Conservation (phyloP, 2,329 filamentous ascomycete genomes). For the Helicocarpus griseus region DNA sequence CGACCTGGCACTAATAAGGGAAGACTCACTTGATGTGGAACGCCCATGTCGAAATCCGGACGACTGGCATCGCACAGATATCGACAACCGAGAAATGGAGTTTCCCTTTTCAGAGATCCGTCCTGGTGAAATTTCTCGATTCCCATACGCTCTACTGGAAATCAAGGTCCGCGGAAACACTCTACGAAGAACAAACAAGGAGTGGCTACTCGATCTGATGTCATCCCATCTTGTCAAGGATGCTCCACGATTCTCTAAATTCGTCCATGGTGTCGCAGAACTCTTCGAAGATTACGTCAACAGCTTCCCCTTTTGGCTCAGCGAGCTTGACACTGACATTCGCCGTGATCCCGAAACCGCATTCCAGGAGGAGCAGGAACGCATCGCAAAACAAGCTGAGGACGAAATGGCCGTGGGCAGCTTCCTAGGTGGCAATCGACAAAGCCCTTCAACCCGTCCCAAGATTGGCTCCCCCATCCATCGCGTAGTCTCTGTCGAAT, state of each 20-base stretch:
- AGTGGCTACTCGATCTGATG: conserved; percentile 90
- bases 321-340: conserved; percentile 85
- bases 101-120: conserved; percentile 83
- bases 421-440: conserved; percentile 58
- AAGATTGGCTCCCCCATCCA: conserved; percentile 27
- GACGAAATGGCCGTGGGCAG: conserved; percentile 86
- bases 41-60: conserved; percentile 82
- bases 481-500: conserved; percentile 18
- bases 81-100: conserved; percentile 71
- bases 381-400: conserved; percentile 68
- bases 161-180: conserved; percentile 62
- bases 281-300: conserved; percentile 96
- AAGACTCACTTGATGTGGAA: conserved; percentile 63
- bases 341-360: conserved; percentile 82
- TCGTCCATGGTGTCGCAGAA: conserved; percentile 82
- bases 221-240: conserved; percentile 84
- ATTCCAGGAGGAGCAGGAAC: conserved; percentile 84
- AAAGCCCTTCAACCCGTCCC: conserved; percentile 21
- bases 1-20: conserved; percentile 74
- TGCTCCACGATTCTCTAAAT: conserved; percentile 88
- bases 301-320: conserved; percentile 90
- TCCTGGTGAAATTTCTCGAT: conserved; percentile 81
- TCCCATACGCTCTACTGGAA: conserved; percentile 84
- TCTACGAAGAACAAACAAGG: conserved; percentile 54
- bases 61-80: conserved; percentile 85